Percentiles rank a stretch among this genome's conserved stretches.
Conservation (phyloP, 2,329 filamentous ascomycete species). For the Pseudogymnoascus sp. region DNA sequence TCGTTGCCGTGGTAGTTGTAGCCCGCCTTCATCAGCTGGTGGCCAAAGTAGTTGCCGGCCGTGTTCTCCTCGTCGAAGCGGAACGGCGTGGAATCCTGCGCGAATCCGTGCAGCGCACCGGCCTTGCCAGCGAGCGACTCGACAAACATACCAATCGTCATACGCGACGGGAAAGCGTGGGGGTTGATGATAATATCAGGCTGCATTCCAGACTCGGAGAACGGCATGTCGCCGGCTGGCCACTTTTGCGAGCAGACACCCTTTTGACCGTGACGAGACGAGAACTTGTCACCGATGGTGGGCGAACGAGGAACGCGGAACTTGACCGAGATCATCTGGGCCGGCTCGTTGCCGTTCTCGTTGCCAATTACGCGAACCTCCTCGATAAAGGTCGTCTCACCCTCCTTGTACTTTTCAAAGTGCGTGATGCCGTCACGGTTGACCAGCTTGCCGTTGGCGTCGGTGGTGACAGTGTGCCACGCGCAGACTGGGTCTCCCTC, state of each 20-base stretch:
- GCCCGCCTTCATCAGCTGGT: conserved; percentile 88
- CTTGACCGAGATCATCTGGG: conserved; percentile 86
- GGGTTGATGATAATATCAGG: conserved; percentile 99
- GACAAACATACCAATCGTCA: conserved; percentile 99
- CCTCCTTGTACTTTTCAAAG: conserved; percentile 90
- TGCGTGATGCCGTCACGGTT: conserved; percentile 82
- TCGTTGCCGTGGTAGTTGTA: conserved; percentile 99
- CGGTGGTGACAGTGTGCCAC: conserved; percentile 78
- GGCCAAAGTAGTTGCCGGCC: conserved; percentile 88
- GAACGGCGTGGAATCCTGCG: conserved; percentile 93
- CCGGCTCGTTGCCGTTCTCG: conserved; percentile 73
- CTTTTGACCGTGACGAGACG: conserved; percentile 95
- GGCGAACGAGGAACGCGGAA: conserved; percentile 84
- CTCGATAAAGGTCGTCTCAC: conserved; percentile 80
- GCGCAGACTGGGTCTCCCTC: conserved; percentile 82
- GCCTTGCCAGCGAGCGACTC: conserved; percentile 95
- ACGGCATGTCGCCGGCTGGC: conserved; percentile 90
- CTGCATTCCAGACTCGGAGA: conserved; percentile 92
- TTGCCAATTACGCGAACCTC: conserved; percentile 86
- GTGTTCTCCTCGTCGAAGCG: conserved; percentile 88
- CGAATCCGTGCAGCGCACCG: conserved; percentile 87
- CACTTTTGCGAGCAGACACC: conserved; percentile 95
- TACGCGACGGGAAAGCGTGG: conserved; percentile 96
- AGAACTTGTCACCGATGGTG: conserved; percentile 97
- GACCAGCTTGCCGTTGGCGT: conserved; percentile 68